A percentile compares a stretch with the other conserved stretches of the same genome.
Evolutionary conservation across 176 grass and related monocot species (phyloP).

Genomic region (Rhynchospora breviuscula): DNA sequence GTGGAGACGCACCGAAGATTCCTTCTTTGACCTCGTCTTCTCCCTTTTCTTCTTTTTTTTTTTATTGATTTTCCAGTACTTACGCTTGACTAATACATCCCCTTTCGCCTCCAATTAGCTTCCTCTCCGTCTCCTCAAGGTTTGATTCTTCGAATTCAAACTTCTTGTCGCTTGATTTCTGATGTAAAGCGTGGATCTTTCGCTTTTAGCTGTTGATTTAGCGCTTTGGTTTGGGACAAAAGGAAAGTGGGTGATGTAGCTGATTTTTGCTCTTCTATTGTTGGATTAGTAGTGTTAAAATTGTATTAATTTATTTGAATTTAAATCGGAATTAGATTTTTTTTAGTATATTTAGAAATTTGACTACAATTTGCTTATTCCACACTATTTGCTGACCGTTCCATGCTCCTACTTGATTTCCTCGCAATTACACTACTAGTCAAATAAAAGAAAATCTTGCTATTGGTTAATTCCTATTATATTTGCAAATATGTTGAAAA

Average conservation of each 20-base stretch:
- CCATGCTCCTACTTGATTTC: neutral
- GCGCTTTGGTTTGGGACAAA: conserved; percentile 4
- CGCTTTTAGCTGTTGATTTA: conserved; percentile 9
- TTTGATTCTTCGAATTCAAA: conserved; percentile 1
- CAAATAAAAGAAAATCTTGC: neutral
- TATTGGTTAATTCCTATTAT: neutral
- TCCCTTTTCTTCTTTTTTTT: neutral
- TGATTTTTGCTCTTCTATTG: neutral
- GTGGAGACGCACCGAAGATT: conserved; percentile 12
- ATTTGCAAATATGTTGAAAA: neutral
- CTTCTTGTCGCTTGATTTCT: conserved; percentile 6
- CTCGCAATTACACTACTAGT: neutral
- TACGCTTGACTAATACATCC: neutral
- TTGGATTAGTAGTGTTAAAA: neutral
- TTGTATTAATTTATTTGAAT: neutral
- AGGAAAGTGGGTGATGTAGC: neutral
- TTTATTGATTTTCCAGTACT: neutral
- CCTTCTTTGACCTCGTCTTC: conserved; percentile 15
- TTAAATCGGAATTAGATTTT: neutral
- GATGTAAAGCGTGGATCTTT: neutral
- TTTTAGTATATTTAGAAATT: neutral
- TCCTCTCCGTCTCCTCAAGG: neutral
- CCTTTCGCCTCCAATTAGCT: neutral
- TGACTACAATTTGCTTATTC: conserved; percentile 4
- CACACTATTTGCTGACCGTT: neutral